Base-by-base conservation (phyloP, 495 filamentous ascomycete genomes). In the Cenococcum geophilum region DNA sequence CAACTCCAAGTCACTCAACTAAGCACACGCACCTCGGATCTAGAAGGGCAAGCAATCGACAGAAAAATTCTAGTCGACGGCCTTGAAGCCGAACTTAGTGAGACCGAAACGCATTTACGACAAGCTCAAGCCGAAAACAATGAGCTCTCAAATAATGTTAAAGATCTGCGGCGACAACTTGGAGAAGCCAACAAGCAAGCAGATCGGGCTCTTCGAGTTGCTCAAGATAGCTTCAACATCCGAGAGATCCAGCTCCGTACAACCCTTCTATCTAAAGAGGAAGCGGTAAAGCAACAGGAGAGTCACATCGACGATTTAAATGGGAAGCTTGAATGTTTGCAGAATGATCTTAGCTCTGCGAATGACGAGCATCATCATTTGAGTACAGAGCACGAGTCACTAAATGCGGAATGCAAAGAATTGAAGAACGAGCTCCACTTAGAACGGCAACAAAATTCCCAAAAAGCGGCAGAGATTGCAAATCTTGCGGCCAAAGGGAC, bases 81-180 rank as follows among this genome's bases (percentile, higher is more conserved):
- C 6, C 36, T 73, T 37, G 65, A 74, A 43, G 54, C 43, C 0
- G 71, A 74, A 34, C 53, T 47, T 14, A 49, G 45, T 1, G 34
- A 52, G n/a, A 52, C 36, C 5, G 36, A 65, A 27, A 34, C 34
- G 4, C 64, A 68, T 16, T 57, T 70, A 45, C 43, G 62, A 6
- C 43, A 22, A 22, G 45, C 21, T n/a, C 25, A 60, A n/a, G 55
- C 52, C 0, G 55, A 60, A 35, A 55, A 32, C 34, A 49, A 57
- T 11, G 35, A 52, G 9, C 27, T 68, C 6, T 51, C n/a, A 32
- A 37, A 45, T 1, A 60, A 42, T 4, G 11, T 70, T 1, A 32
- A 58, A 10, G 58, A 63, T 4, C 48, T 69, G 1, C 20, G 55
- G 49, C n/a, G 11, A 5, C 32, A 62, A 22, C 59, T 72, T 23